Percentiles rank a stretch among this genome's conserved stretches.
Evolutionary conservation across 306 rosid genomes (phyloP).

Genomic region (Castanea sativa): DNA sequence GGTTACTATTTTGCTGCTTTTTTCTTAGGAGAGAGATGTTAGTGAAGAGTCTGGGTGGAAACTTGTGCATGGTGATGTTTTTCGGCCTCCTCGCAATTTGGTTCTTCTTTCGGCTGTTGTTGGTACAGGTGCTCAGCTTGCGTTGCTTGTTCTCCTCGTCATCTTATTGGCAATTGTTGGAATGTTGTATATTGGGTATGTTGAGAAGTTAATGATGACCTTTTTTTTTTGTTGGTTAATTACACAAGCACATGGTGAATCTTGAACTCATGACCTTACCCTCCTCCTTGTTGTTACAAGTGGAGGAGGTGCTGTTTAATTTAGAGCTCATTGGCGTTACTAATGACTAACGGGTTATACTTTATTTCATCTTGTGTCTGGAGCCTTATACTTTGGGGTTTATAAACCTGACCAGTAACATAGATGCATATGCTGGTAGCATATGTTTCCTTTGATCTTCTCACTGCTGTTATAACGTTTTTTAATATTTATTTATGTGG

Average conservation of each 20-base stretch:
- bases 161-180: constrained; percentile 96
- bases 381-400: not conserved
- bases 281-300: too few species aligned
- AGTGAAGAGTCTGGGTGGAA: constrained; percentile 99
- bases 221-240: not conserved
- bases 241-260: not conserved
- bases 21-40: constrained; percentile 87
- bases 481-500: constrained; percentile 13
- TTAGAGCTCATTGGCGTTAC: not conserved
- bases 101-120: constrained; percentile 95
- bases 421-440: not conserved
- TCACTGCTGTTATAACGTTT: not conserved
- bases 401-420: not conserved
- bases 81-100: constrained; percentile 81
- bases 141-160: constrained; percentile 94
- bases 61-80: constrained; percentile 99
- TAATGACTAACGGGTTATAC: constrained; percentile 10
- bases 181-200: constrained; percentile 94
- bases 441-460: constrained; percentile 9
- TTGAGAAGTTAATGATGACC: not conserved
- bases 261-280: constrained; percentile 4
- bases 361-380: not conserved
- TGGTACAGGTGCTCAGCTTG: constrained; percentile 98
- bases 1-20: constrained; percentile 20
- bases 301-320: too few species aligned